These are phyloP conservation scores for Coniochaeta sp. DNA, from an alignment of 2,329 filamentous ascomycete species.

Conservation along the genomic window DNA sequence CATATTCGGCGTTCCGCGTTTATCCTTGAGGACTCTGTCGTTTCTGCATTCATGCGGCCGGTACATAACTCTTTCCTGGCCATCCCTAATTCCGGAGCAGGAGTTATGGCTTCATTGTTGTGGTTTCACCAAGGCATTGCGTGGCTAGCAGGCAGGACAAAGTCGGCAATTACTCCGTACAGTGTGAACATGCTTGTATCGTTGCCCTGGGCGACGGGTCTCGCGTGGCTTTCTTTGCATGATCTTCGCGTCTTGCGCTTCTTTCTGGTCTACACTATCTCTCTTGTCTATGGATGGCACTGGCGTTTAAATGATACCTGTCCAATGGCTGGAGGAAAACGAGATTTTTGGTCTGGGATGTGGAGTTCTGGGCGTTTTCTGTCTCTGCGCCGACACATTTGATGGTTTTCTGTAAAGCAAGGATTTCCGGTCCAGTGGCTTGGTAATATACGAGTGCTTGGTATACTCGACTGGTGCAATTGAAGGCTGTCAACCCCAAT, in stretches of 20 bases:
- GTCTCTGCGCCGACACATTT: not conserved
- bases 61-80: not conserved
- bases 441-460: not conserved
- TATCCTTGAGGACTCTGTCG: not conserved
- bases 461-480: not conserved
- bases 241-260: slow-evolving; percentile 8
- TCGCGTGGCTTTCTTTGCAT: slow-evolving; percentile 6
- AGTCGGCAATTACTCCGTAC: not conserved
- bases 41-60: not conserved
- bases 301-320: not conserved
- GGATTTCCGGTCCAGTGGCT: not conserved
- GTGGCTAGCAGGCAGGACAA: not conserved
- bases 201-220: slow-evolving; percentile 8
- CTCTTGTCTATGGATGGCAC: not conserved
- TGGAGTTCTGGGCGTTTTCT: not conserved
- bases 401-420: not conserved
- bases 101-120: not conserved
- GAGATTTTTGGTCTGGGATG: not conserved
- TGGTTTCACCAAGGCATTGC: not conserved
- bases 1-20: not conserved
- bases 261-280: slow-evolving; percentile 7
- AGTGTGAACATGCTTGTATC: not conserved
- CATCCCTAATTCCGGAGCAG: not conserved
- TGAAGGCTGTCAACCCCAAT: not conserved
- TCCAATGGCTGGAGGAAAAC: not conserved